These are phyloP conservation scores for Fragosphaeria purpurea DNA, from an alignment of 2,329 filamentous ascomycete species.

Conservation along the genomic window DNA sequence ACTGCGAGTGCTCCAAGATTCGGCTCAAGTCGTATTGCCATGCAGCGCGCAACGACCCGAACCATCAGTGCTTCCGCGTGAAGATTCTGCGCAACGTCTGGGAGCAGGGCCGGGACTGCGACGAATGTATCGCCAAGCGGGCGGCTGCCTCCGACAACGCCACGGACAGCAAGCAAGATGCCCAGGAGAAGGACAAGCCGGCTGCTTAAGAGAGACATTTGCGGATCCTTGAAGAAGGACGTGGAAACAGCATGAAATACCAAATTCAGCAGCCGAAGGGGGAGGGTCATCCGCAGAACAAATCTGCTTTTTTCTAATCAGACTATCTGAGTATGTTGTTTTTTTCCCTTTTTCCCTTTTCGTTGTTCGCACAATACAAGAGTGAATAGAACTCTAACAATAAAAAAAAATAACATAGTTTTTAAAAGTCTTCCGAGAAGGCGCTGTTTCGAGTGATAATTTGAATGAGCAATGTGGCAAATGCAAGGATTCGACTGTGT, in stretches of 20 bases:
- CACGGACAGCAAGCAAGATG: too few species aligned
- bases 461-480: too few species aligned
- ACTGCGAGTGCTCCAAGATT: constrained; percentile 50
- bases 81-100: constrained; percentile 54
- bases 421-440: too few species aligned
- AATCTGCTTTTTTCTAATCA: not conserved
- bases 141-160: not conserved
- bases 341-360: not conserved
- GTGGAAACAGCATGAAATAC: not conserved
- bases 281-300: not conserved
- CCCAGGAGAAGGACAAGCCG: too few species aligned
- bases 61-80: constrained; percentile 58
- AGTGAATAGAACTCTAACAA: not conserved
- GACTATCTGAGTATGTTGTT: not conserved
- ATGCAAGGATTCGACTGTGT: too few species aligned
- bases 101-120: constrained; percentile 44
- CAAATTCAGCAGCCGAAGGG: not conserved
- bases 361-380: not conserved
- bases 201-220: too few species aligned
- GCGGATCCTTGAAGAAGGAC: too few species aligned
- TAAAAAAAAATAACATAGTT: too few species aligned
- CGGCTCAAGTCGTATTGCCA: constrained; percentile 63
- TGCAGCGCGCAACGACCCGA: constrained; percentile 60
- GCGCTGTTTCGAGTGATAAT: too few species aligned
- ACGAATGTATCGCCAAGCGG: constrained; percentile 14